Evolutionary conservation across 2,329 filamentous ascomycete species (phyloP).

Genomic region (Verticillium nubilum): DNA sequence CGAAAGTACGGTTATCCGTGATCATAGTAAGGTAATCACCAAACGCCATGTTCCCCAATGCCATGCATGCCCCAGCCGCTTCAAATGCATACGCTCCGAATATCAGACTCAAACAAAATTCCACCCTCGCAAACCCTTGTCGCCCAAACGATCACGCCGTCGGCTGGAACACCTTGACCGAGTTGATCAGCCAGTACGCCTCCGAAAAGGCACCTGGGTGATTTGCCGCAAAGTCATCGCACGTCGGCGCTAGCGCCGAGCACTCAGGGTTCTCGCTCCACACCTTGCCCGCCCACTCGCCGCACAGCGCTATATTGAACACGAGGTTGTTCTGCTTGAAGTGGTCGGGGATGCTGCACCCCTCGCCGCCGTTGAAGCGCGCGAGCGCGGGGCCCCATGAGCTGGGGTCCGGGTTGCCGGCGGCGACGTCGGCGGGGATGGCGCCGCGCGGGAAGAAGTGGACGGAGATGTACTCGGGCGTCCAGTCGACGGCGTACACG

Average conservation of each 20-base stretch:
- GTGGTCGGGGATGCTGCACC: slow-evolving; percentile 65
- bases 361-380: slow-evolving; percentile 58
- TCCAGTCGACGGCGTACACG: slow-evolving; percentile 68
- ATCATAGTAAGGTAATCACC: background rate
- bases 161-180: slow-evolving; percentile 56
- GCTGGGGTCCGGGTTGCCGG: slow-evolving; percentile 56
- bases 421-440: slow-evolving; percentile 59
- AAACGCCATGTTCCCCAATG: background rate
- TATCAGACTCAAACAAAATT: background rate
- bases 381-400: slow-evolving; percentile 67
- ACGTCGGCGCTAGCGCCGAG: slow-evolving; percentile 54
- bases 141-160: background rate
- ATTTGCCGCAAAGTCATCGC: slow-evolving; percentile 64
- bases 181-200: slow-evolving; percentile 74
- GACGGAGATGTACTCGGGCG: slow-evolving; percentile 61
- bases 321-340: slow-evolving; percentile 73
- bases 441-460: slow-evolving; percentile 72
- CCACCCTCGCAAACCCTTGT: no score
- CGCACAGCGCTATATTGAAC: slow-evolving; percentile 82
- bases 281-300: slow-evolving; percentile 73
- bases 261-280: slow-evolving; percentile 58
- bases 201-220: slow-evolving; percentile 67
- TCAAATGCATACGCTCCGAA: background rate
- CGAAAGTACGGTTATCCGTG: background rate
- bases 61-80: background rate